A percentile compares a stretch with the other conserved stretches of the same genome.
Evolutionary conservation across 768 basidiomycete species (phyloP).

Genomic region (Tremella fuciformis): DNA sequence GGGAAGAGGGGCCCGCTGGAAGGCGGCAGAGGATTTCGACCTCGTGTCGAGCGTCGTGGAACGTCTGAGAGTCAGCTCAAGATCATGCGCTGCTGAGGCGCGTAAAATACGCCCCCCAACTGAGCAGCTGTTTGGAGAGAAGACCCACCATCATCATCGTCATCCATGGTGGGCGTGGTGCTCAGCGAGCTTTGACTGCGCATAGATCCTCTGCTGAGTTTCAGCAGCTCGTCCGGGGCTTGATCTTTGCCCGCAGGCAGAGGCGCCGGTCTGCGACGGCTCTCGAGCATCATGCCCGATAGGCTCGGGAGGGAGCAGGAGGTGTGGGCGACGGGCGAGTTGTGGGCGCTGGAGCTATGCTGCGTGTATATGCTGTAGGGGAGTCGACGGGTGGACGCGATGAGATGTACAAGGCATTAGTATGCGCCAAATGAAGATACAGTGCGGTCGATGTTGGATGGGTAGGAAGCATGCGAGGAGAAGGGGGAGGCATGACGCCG

Average conservation of each 20-base stretch:
- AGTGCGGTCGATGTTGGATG: neutral
- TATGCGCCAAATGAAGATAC: neutral
- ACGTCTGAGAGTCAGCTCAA: slow-evolving; percentile 16
- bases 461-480: neutral
- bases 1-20: slow-evolving; percentile 56
- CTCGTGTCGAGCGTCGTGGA: slow-evolving; percentile 37
- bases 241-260: neutral
- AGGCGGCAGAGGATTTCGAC: slow-evolving; percentile 58
- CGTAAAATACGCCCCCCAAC: slow-evolving; percentile 4
- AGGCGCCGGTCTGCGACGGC: neutral
- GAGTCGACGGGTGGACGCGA: neutral
- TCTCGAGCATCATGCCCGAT: slow-evolving; percentile 3
- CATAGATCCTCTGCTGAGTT: neutral
- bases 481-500: too few species aligned
- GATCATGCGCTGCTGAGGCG: too few species aligned
- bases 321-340: neutral
- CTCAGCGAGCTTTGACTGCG: slow-evolving; percentile 32
- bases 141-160: slow-evolving; percentile 42
- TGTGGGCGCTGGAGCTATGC: neutral
- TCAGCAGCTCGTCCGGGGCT: slow-evolving; percentile 3
- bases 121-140: neutral
- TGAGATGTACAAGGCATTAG: too few species aligned
- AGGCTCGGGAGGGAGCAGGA: neutral
- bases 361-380: neutral
- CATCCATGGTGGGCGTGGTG: slow-evolving; percentile 33